These are phyloP conservation scores for Blastobotrys persicus DNA, from an alignment of 1,139 yeast species.

Conservation along the genomic window DNA sequence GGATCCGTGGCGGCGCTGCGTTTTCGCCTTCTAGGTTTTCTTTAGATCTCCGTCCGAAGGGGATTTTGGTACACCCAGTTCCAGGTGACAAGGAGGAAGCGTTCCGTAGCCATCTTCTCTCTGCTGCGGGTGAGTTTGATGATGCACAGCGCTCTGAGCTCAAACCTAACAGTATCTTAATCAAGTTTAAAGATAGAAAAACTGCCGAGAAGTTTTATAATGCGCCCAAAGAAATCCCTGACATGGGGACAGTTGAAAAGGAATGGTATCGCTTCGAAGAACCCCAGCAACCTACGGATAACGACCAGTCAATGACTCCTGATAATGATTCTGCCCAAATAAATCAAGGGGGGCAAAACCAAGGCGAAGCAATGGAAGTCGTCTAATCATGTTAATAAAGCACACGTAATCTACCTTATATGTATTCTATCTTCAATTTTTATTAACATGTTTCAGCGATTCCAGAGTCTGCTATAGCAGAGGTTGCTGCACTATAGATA, in stretches of 20 bases:
- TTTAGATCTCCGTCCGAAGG: constrained; percentile 42
- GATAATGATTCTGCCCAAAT: neutral
- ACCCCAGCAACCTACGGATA: constrained; percentile 8
- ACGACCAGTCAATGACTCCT: neutral
- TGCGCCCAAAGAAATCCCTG: constrained; percentile 32
- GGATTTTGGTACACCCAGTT: constrained; percentile 36
- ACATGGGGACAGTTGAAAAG: constrained; percentile 34
- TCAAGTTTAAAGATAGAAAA: constrained; percentile 42
- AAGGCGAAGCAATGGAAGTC: constrained; percentile 7
- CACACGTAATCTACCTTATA: neutral
- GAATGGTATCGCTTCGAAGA: constrained; percentile 30
- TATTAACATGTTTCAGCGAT: no score
- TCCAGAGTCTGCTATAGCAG: no score
- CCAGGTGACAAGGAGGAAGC: constrained; percentile 36
- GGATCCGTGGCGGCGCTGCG: constrained; percentile 23
- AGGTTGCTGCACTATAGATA: no score
- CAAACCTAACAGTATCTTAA: constrained; percentile 27
- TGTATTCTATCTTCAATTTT: constrained; percentile 3
- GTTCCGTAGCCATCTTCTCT: constrained; percentile 30
- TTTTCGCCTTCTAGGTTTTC: constrained; percentile 20
- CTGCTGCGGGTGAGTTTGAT: constrained; percentile 27
- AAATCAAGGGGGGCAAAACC: neutral
- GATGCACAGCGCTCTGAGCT: constrained; percentile 20
- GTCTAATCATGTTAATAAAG: neutral
- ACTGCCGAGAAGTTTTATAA: constrained; percentile 43